phyloP scores from a whole-genome alignment of 164 flowering plant genomes.

The Akebia trifoliata region DNA sequence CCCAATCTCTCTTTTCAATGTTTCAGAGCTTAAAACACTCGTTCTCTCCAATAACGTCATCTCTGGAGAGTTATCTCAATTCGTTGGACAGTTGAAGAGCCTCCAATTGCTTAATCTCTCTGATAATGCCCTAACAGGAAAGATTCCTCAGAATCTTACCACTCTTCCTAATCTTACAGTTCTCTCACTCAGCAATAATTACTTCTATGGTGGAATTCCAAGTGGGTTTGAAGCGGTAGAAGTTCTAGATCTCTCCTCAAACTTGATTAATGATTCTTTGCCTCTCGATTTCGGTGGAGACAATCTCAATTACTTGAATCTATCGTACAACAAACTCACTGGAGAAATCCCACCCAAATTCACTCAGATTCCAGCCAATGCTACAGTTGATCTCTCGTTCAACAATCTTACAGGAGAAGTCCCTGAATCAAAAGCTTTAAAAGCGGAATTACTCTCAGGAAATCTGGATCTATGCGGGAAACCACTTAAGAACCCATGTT shows the following conservation, averaged over 20 bases:
- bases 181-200: conserved; percentile 56
- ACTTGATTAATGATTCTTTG: conserved; percentile 59
- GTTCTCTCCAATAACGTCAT: conserved; percentile 63
- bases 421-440: conserved; percentile 42
- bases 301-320: conserved; percentile 48
- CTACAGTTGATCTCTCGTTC: conserved; percentile 62
- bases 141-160: conserved; percentile 42
- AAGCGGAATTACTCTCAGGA: conserved; percentile 44
- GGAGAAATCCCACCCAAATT: conserved; percentile 45
- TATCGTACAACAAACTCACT: conserved; percentile 57
- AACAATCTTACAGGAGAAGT: conserved; percentile 66
- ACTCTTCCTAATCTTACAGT: conserved; percentile 38
- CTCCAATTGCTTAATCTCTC: conserved; percentile 74
- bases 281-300: conserved; percentile 50
- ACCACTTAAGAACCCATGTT: conserved; percentile 55
- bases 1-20: conserved; percentile 46
- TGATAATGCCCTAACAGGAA: conserved; percentile 68
- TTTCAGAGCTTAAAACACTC: conserved; percentile 48
- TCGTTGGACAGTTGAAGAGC: conserved; percentile 23
- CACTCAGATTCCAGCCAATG: conserved; percentile 40
- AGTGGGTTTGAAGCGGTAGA: conserved; percentile 32
- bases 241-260: conserved; percentile 61
- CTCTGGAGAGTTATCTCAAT: conserved; percentile 59
- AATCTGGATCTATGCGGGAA: conserved; percentile 75
- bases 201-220: conserved; percentile 53